Base-by-base conservation (phyloP, 2,329 filamentous ascomycete species). In the Myriosclerotinia curreyana region DNA sequence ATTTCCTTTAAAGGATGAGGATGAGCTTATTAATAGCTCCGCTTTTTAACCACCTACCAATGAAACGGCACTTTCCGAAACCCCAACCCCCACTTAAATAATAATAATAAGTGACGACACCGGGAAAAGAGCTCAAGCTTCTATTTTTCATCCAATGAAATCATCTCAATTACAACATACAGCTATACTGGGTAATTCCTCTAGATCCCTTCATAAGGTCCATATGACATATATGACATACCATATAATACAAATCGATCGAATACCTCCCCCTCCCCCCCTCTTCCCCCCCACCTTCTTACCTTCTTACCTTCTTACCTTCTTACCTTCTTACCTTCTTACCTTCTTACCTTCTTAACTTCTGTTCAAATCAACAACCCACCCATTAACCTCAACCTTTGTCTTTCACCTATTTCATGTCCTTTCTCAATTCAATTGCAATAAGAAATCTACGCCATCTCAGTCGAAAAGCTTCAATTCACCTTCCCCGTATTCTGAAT, bases 401-500 rank as follows among this genome's bases (percentile, higher is more conserved):
- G 12, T 36, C 25, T 34, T 40, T 53, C n/a, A 40, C 20, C 28
- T 31, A 31, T 60, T 64, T 64, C 56, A 60, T 64, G 54, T 60
- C 60, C 55, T 34, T 55, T 44, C 38, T 61, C 62, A 64, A 52
- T 38, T 48, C 36, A 17, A 6, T 40, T 20, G 15, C 49, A 5
- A 36, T 28, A 48, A 60, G n/a, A 31, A 60, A 66, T 44, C 42
- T 59, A 22, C 48, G 53, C 36, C 52, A 58, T 28, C 14, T 66
- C 20, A 36, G 54, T 36, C 60, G 60, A 46, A 61, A 66, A 66
- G 46, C 62, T 44, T 52, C 61, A 59, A 36, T 22, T 42, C 65
- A 67, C 64, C 66, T 22, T 42, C 65, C 68, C 64, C 66, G 66
- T 66, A 62, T 55, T 62, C 50, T 48, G 0, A 44, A 42, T 11